A percentile compares a stretch with the other conserved stretches of the same genome.
phyloP scores from a whole-genome alignment of 1,139 yeast genomes.

The Zhuliangozyma blackwelliae region DNA sequence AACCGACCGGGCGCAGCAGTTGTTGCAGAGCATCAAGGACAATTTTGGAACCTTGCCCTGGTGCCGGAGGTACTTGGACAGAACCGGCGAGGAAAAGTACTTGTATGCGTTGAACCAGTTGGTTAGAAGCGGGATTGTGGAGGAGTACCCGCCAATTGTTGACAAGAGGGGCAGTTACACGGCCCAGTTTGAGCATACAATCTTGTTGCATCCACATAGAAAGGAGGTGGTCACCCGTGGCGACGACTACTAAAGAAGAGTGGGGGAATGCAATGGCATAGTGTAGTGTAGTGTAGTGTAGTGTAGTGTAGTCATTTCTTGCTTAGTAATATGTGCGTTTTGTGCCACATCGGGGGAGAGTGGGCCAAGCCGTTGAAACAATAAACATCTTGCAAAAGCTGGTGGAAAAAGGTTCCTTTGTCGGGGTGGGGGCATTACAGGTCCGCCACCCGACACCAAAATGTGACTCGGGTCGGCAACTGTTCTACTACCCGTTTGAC shows the following conservation, averaged over 20 bases:
- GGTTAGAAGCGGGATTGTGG: constrained; percentile 81
- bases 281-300: too few relatives aligned
- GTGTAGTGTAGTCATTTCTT: too few relatives aligned
- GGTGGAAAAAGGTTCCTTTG: too few relatives aligned
- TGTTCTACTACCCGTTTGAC: too few relatives aligned
- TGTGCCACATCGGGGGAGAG: too few relatives aligned
- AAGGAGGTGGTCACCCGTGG: constrained; percentile 96
- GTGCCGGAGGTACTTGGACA: constrained; percentile 92
- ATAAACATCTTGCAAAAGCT: too few relatives aligned
- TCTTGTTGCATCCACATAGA: constrained; percentile 81
- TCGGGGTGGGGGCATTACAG: too few relatives aligned
- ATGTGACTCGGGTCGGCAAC: too few relatives aligned
- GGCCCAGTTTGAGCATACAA: constrained; percentile 95
- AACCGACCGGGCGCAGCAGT: constrained; percentile 61
- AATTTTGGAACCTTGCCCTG: constrained; percentile 94
- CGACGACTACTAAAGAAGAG: constrained; percentile 62
- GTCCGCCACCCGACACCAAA: too few relatives aligned
- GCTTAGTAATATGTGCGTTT: too few relatives aligned
- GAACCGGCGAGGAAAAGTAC: constrained; percentile 88
- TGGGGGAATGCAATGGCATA: neutral
- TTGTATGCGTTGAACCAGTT: constrained; percentile 82
- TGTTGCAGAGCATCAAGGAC: constrained; percentile 65
- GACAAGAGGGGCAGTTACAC: constrained; percentile 86
- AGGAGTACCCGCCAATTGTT: constrained; percentile 94
- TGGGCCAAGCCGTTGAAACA: too few relatives aligned